Evolutionary conservation across 768 basidiomycete genomes (phyloP).

Genomic region (Suillus placidus): DNA sequence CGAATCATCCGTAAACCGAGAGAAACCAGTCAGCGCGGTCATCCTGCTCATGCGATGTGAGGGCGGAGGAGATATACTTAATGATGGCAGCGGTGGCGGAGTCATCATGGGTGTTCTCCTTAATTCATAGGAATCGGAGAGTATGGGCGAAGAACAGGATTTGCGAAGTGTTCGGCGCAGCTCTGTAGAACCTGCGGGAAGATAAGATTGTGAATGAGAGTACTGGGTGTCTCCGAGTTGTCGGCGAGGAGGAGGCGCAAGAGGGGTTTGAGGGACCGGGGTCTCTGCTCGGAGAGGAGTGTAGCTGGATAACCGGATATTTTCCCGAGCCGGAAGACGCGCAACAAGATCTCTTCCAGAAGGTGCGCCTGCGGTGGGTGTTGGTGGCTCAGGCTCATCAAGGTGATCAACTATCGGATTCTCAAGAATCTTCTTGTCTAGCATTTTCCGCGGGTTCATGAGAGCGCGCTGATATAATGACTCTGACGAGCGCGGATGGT

Average conservation of each 20-base stretch:
- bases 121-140: slow-evolving; percentile 47
- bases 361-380: slow-evolving; percentile 13
- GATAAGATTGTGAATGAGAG: slow-evolving; percentile 61
- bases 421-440: slow-evolving; percentile 49
- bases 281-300: slow-evolving; percentile 65
- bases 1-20: slow-evolving; percentile 38
- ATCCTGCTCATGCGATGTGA: slow-evolving; percentile 31
- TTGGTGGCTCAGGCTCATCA: slow-evolving; percentile 34
- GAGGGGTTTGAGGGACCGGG: slow-evolving; percentile 61
- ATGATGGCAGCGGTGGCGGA: slow-evolving; percentile 48
- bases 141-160: slow-evolving; percentile 55
- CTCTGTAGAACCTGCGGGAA: slow-evolving; percentile 27
- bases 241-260: slow-evolving; percentile 66
- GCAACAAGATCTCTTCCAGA: slow-evolving; percentile 18
- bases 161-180: slow-evolving; percentile 41
- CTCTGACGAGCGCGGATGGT: slow-evolving; percentile 25
- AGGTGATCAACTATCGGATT: slow-evolving; percentile 40
- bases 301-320: slow-evolving; percentile 42
- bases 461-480: slow-evolving; percentile 24
- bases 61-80: slow-evolving; percentile 33
- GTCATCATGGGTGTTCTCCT: slow-evolving; percentile 39
- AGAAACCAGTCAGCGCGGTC: slow-evolving; percentile 18
- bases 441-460: slow-evolving; percentile 28
- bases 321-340: slow-evolving; percentile 32
- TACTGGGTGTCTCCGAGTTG: slow-evolving; percentile 44